Base-by-base conservation (phyloP, 2,329 filamentous ascomycete species). In the Epichloe scottii region DNA sequence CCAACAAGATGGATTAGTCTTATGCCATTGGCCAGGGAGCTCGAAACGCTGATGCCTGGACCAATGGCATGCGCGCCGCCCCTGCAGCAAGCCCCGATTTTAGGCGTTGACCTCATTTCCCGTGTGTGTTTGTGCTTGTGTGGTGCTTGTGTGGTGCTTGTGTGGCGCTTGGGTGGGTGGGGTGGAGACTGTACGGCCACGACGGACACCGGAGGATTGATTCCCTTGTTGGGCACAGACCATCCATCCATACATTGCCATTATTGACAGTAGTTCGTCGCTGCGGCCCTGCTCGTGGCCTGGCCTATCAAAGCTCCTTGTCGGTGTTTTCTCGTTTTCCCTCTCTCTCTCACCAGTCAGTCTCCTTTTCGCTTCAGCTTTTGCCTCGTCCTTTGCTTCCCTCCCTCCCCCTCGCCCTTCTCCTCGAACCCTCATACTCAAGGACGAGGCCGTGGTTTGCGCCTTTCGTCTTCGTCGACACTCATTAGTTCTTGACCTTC, bases 71-170 rank as follows among this genome's bases (percentile, higher is more conserved):
- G 21, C 34, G 39, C 10, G 21, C 19, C 14, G 21, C 54, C 53
- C 48, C 46, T 48, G 54, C 53, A 49, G 40, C 5, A 44, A 21
- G 48, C 49, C 34, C 50, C 48, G 23, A 8, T 44, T 46, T 44
- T 48, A 46, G 46, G 37, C 33, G 49, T 37, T 48, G 49, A 2
- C n/a, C 49, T 55, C 52, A 54, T 55, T 54, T 54, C 52, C 52
- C 43, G 39, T 39, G 30, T 30, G 43, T 49, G 46, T 17, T 34
- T 52, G 48, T 46, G 46, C 12, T n/a, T 37, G 37, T 3, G 26
- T n/a, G n/a, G n/a, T n/a, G n/a, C n/a, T n/a, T n/a, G n/a, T n/a
- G n/a, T n/a, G n/a, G n/a, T n/a, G n/a, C n/a, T n/a, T n/a, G n/a
- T n/a, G n/a, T n/a, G n/a, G n/a, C n/a, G n/a, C n/a, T n/a, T n/a